Base-by-base conservation (phyloP, 2,329 filamentous ascomycete species). In the Fusarium bactridioides region DNA sequence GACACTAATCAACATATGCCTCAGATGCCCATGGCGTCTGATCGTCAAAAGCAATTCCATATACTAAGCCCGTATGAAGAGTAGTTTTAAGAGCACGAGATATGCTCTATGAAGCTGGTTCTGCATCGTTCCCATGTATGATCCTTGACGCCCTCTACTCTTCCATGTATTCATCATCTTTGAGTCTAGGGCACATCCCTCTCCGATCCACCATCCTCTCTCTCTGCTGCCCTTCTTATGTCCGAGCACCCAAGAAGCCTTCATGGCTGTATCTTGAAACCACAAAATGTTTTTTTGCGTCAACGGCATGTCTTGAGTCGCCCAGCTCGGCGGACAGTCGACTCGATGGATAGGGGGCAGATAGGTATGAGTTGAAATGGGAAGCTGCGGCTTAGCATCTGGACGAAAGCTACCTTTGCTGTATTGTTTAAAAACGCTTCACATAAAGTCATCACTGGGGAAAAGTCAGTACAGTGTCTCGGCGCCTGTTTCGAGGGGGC, bases 371-470 rank as follows among this genome's bases (percentile, higher is more conserved):
- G 59, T 59, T 40, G 33, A 56, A 33, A 62, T 56, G 58, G 67
- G 55, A 61, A 66, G 61, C 57, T 53, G 61, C 44, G 65, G 44
- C 41, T 43, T 35, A 41, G 58, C 44, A 54, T 63, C 43, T 31
- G 62, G 51, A 40, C 56, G 59, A 61, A 58, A 60, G 57, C 50
- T 56, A 53, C 54, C 55, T 55, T 69, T 35, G n/a, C 33, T 64
- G 38, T 59, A 25, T 70, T 51, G 31, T 69, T 23, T 37, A 68
- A 53, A 54, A 53, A 51, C 65, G 62, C 67, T 86, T 92, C 88
- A 93, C 90, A 93, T 93, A 78, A 93, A 93, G 81, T 93, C 91
- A 75, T 91, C 90, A 78, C 91, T 92, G 63, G 13, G 35, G 8
- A 7, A 23, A 15, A 7, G 70, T 80, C 64, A 80, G 76, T 50